phyloP scores from a whole-genome alignment of 1,284 basidiomycete species.

The Heterobasidion annosum region DNA sequence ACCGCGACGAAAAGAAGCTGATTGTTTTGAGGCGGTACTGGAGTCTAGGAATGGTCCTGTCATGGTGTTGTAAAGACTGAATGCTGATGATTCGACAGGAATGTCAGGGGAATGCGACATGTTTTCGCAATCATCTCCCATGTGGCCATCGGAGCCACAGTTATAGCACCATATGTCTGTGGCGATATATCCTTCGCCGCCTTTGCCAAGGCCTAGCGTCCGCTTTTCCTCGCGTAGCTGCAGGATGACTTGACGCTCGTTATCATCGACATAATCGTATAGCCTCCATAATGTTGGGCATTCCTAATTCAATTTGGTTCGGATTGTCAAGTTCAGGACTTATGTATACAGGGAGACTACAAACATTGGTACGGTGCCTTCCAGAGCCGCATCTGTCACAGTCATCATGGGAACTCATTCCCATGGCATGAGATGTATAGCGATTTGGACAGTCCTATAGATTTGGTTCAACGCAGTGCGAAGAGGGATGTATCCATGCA shows the following conservation, averaged over 20 bases:
- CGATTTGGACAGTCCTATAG: conserved; percentile 72
- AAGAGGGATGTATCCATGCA: conserved; percentile 1
- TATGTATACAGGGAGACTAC: conserved; percentile 16
- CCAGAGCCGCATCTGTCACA: conserved; percentile 74
- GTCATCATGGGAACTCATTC: conserved; percentile 28
- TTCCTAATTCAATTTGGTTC: conserved; percentile 38
- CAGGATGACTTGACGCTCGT: conserved; percentile 42
- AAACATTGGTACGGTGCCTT: conserved; percentile 61
- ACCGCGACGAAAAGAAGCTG: conserved; percentile 15
- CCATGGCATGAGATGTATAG: conserved; percentile 18
- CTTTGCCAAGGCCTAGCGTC: conserved; percentile 45
- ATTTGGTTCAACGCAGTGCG: background rate
- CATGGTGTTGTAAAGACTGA: conserved; percentile 58
- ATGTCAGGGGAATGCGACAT: conserved; percentile 37
- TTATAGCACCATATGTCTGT: conserved; percentile 83
- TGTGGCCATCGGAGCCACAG: conserved; percentile 73
- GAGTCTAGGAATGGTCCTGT: conserved; percentile 69
- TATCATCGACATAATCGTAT: conserved; percentile 66
- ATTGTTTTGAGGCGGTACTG: conserved; percentile 14
- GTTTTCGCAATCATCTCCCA: conserved; percentile 80
- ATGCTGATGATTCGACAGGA: conserved; percentile 63
- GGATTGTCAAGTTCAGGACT: background rate
- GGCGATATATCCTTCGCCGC: conserved; percentile 71
- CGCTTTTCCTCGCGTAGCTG: conserved; percentile 39
- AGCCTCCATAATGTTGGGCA: conserved; percentile 86